Percentiles rank a stretch among this genome's conserved stretches.
phyloP scores from a whole-genome alignment of 2,329 filamentous ascomycete species.

The Drechmeria coniospora region DNA sequence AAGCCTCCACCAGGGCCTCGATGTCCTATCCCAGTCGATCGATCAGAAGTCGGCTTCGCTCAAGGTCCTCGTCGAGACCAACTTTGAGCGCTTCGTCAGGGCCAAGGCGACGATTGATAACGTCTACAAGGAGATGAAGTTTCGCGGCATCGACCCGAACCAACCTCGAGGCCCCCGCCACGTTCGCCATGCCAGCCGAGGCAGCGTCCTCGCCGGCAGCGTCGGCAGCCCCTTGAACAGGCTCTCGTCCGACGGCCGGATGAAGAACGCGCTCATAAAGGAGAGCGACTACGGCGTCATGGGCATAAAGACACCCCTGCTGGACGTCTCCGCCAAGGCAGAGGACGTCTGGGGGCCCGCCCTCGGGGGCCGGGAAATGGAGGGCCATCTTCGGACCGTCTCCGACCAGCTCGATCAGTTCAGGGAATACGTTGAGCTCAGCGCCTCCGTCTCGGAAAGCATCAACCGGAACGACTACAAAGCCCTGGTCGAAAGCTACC shows the following conservation, averaged over 20 bases:
- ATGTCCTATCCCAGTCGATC: slow-evolving; percentile 78
- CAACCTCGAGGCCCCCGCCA: slow-evolving; percentile 32
- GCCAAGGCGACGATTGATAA: slow-evolving; percentile 97
- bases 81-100: slow-evolving; percentile 95
- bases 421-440: slow-evolving; percentile 69
- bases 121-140: slow-evolving; percentile 97
- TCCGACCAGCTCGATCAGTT: slow-evolving; percentile 63
- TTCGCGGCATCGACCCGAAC: slow-evolving; percentile 39
- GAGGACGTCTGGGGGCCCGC: slow-evolving; percentile 97
- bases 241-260: slow-evolving; percentile 38
- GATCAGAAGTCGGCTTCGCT: slow-evolving; percentile 95
- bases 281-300: slow-evolving; percentile 83
- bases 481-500: slow-evolving; percentile 71
- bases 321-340: slow-evolving; percentile 84
- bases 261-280: slow-evolving; percentile 82
- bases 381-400: slow-evolving; percentile 70
- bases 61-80: slow-evolving; percentile 91
- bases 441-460: slow-evolving; percentile 59
- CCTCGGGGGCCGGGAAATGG: slow-evolving; percentile 77
- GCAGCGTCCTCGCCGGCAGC: slow-evolving; percentile 45
- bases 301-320: slow-evolving; percentile 74
- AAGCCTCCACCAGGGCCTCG: slow-evolving; percentile 63
- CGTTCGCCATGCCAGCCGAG: slow-evolving; percentile 52
- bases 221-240: slow-evolving; percentile 22
- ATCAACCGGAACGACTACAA: slow-evolving; percentile 90